Evolutionary conservation across 106 monocot genomes (phyloP).

Genomic region (Platanthera zijinensis): DNA sequence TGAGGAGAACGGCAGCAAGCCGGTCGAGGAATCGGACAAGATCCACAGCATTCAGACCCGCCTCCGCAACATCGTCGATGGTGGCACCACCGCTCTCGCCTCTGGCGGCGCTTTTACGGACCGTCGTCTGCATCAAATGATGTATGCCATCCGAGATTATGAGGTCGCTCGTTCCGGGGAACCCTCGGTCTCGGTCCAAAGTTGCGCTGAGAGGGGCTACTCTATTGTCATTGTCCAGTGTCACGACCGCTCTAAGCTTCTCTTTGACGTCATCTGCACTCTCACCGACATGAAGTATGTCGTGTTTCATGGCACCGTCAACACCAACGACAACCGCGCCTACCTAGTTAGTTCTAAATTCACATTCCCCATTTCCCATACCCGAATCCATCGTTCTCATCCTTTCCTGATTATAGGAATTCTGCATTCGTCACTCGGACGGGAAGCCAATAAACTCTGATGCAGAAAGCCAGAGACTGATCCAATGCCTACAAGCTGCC

Average conservation of each 20-base stretch:
- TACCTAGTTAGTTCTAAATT: conserved; percentile 24
- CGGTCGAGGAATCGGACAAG: conserved; percentile 12
- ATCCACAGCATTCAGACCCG: conserved; percentile 20
- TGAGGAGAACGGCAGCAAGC: conserved; percentile 21
- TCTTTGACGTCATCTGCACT: conserved; percentile 55
- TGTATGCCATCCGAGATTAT: conserved; percentile 36
- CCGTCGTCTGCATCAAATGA: conserved; percentile 48
- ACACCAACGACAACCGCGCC: conserved; percentile 22
- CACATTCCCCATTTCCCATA: not conserved
- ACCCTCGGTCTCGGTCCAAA: conserved; percentile 18
- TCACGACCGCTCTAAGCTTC: conserved; percentile 62
- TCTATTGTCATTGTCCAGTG: conserved; percentile 41
- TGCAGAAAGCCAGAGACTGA: conserved; percentile 29
- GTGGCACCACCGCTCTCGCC: not conserved
- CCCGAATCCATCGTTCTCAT: not conserved
- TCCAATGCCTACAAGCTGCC: conserved; percentile 35
- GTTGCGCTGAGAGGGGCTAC: conserved; percentile 51
- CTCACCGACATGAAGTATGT: conserved; percentile 58
- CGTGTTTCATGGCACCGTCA: conserved; percentile 57
- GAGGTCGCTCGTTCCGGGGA: conserved; percentile 12
- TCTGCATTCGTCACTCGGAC: conserved; percentile 37
- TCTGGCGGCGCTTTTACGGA: conserved; percentile 14
- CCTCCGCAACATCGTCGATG: conserved; percentile 28
- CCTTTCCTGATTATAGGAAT: conserved; percentile 21
- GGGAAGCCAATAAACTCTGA: conserved; percentile 32